These are phyloP conservation scores for Colletotrichum plurivorum DNA, from an alignment of 2,329 filamentous ascomycete genomes.

Conservation along the genomic window DNA sequence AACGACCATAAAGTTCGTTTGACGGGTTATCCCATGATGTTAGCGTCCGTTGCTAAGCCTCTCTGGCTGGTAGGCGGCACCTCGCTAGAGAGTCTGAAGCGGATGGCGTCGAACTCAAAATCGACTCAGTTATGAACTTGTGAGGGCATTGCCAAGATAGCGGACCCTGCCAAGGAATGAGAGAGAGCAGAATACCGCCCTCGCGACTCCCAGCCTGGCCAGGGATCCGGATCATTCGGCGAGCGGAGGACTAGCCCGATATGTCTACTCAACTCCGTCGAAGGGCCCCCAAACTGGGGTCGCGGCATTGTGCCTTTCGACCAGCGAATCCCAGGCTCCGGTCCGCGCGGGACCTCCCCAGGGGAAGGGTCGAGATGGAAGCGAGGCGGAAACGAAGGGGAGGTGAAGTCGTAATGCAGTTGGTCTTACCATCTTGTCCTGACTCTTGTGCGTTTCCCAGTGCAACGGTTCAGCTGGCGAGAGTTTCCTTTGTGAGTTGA, in stretches of 20 bases:
- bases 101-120: constrained; percentile 22
- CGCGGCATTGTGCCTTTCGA: constrained; percentile 25
- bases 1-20: neutral
- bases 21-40: neutral
- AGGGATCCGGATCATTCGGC: constrained; percentile 14
- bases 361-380: neutral
- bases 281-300: neutral
- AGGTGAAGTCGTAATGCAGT: neutral
- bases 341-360: neutral
- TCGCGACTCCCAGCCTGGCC: neutral
- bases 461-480: neutral
- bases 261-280: neutral
- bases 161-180: neutral
- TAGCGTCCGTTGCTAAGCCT: constrained; percentile 7
- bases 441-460: neutral
- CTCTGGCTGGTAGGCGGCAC: neutral
- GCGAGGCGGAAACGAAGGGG: neutral
- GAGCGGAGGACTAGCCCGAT: neutral
- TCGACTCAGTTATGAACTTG: neutral
- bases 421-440: neutral
- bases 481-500: neutral
- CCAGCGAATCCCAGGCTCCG: neutral
- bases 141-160: neutral
- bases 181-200: constrained; percentile 1
- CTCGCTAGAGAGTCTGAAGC: neutral